Evolutionary conservation across 805 yeast genomes (phyloP).

Genomic region (Metschnikowia santaceciliae): DNA sequence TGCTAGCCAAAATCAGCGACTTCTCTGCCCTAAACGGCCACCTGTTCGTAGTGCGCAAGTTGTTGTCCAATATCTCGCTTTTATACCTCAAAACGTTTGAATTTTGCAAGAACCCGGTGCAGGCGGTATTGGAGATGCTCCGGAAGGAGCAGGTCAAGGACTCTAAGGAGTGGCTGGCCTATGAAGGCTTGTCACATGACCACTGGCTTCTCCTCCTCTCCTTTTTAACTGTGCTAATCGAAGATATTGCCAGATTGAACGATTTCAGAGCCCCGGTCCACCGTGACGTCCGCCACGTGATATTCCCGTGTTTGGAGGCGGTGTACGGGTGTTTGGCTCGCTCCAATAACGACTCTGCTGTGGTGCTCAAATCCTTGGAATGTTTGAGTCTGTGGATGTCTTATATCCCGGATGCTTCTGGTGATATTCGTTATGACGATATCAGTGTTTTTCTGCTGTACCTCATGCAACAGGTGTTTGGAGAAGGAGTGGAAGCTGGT

Average conservation of each 20-base stretch:
- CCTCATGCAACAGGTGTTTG: neutral
- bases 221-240: slow-evolving; percentile 47
- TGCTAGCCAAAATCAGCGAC: slow-evolving; percentile 6
- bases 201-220: slow-evolving; percentile 17
- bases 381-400: slow-evolving; percentile 35
- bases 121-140: slow-evolving; percentile 1
- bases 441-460: slow-evolving; percentile 12
- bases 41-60: slow-evolving; percentile 49
- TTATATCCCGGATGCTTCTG: slow-evolving; percentile 33
- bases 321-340: slow-evolving; percentile 19
- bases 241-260: slow-evolving; percentile 44
- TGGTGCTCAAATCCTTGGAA: slow-evolving; percentile 16
- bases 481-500: neutral
- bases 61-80: slow-evolving; percentile 52
- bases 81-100: slow-evolving; percentile 39
- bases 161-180: neutral
- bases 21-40: slow-evolving; percentile 2
- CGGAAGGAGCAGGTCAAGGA: neutral
- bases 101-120: slow-evolving; percentile 41
- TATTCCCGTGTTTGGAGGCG: slow-evolving; percentile 26
- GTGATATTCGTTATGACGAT: slow-evolving; percentile 27
- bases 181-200: neutral
- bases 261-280: slow-evolving; percentile 30
- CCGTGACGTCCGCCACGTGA: slow-evolving; percentile 27
- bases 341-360: neutral